These are phyloP conservation scores for Candida rishiriensis DNA, from an alignment of 805 yeast species.

Conservation along the genomic window DNA sequence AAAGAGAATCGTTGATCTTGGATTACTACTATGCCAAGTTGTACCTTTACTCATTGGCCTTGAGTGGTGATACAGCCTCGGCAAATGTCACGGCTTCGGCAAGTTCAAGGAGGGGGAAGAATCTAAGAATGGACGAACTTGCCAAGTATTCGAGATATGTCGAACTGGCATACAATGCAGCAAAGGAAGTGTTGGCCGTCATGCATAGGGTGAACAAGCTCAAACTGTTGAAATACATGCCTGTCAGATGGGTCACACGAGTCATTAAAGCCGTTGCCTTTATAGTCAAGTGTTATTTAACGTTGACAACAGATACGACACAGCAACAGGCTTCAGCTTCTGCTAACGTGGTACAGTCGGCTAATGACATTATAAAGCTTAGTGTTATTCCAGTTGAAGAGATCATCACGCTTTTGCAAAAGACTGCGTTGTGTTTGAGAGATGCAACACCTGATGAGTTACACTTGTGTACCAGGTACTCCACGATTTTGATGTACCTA, in stretches of 20 bases:
- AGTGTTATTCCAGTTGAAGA: conserved; percentile 70
- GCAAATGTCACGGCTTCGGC: conserved; percentile 11
- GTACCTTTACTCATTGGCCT: conserved; percentile 79
- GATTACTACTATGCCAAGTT: conserved; percentile 83
- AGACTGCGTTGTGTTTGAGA: conserved; percentile 66
- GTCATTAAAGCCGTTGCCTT: conserved; percentile 87
- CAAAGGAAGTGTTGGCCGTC: conserved; percentile 69
- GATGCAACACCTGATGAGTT: conserved; percentile 89
- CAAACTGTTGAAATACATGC: conserved; percentile 68
- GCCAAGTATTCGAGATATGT: conserved; percentile 72
- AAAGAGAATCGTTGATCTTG: conserved; percentile 66
- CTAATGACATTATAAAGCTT: conserved; percentile 38
- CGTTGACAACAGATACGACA: conserved; percentile 39
- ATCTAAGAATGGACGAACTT: conserved; percentile 61
- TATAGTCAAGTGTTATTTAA: conserved; percentile 77
- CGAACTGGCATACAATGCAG: conserved; percentile 77
- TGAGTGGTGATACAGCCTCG: conserved; percentile 44
- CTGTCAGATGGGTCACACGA: conserved; percentile 88
- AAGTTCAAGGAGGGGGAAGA: conserved; percentile 20
- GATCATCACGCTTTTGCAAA: conserved; percentile 59
- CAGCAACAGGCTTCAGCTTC: not conserved
- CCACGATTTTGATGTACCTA: conserved; percentile 69
- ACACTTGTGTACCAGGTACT: conserved; percentile 76
- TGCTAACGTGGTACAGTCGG: conserved; percentile 5
- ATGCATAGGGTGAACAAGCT: conserved; percentile 66